Conservation (phyloP, 176 grass and related monocot genomes). For the Puya raimondii region DNA sequence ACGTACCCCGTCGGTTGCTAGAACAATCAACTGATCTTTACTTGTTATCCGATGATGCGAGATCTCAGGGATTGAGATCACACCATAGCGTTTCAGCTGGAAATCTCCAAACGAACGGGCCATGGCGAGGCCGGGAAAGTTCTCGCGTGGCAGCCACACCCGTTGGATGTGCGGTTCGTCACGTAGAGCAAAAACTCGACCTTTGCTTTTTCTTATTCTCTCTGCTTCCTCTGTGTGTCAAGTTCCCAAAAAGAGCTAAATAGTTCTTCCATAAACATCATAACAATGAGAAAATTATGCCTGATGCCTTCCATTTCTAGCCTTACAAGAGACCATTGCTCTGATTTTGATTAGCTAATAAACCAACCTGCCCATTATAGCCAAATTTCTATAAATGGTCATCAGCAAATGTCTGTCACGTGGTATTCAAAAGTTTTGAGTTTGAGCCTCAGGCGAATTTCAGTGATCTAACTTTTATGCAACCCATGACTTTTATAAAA, state of each 20-base stretch:
- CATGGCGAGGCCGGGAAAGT: constrained; percentile 8
- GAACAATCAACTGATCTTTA: constrained; percentile 4
- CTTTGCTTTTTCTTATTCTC: constrained; percentile 3
- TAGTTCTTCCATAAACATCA: too few species aligned
- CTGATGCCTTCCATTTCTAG: not conserved
- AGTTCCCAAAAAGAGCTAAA: not conserved
- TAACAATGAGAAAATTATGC: not conserved
- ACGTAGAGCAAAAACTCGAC: not conserved
- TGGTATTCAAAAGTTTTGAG: too few species aligned
- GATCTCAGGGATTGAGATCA: constrained; percentile 7
- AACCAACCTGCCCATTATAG: too few species aligned
- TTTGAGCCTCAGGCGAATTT: too few species aligned
- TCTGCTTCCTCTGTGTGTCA: not conserved
- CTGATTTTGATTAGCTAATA: too few species aligned
- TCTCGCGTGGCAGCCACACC: constrained; percentile 3
- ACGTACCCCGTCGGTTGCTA: constrained; percentile 11
- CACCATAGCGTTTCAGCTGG: constrained; percentile 3
- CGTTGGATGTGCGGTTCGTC: not conserved
- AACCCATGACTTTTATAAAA: too few species aligned
- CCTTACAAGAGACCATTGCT: not conserved
- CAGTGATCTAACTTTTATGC: too few species aligned
- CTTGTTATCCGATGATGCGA: not conserved
- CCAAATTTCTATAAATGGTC: too few species aligned
- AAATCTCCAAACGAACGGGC: constrained; percentile 12
- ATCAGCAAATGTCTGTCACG: too few species aligned